Evolutionary conservation across 169 alveolate species (phyloP).

Genomic region (Plasmodium knowlesi): DNA sequence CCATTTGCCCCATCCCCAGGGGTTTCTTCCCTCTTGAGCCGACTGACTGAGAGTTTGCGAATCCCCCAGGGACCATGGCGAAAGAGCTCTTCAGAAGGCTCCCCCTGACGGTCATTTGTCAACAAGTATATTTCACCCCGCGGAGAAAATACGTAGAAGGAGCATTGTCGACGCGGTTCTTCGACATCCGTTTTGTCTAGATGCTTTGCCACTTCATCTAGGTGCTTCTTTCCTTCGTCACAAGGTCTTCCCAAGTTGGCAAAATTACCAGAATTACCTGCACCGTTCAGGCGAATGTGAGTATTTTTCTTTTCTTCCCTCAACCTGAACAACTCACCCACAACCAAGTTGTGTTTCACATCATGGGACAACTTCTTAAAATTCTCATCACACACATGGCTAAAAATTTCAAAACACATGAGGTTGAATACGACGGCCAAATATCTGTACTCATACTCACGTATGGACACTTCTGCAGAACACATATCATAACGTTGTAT

Average conservation of each 20-base stretch:
- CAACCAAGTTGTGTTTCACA: conserved; percentile 28
- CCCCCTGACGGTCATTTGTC: conserved; percentile 13
- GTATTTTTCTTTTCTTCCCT: background rate
- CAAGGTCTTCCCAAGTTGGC: background rate
- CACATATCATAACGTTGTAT: conserved; percentile 15
- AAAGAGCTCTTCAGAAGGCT: conserved; percentile 2
- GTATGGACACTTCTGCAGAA: background rate
- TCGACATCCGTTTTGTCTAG: background rate
- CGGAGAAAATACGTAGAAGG: conserved; percentile 47
- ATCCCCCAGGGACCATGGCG: conserved; percentile 42
- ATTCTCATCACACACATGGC: conserved; percentile 12
- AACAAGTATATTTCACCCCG: conserved; percentile 21
- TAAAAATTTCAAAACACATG: conserved; percentile 29
- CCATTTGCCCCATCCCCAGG: background rate
- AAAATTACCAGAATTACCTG: background rate
- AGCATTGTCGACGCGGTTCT: background rate
- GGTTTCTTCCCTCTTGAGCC: background rate
- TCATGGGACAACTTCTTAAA: conserved; percentile 28
- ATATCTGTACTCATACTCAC: conserved; percentile 36
- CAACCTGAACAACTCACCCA: conserved; percentile 23
- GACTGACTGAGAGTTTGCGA: background rate
- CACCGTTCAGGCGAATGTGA: conserved; percentile 14
- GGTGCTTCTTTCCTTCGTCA: no score
- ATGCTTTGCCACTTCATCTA: background rate
- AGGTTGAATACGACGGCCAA: conserved; percentile 16